Evolutionary conservation across 179 eudicot species (phyloP).

Genomic region (Beta macrorhiza): DNA sequence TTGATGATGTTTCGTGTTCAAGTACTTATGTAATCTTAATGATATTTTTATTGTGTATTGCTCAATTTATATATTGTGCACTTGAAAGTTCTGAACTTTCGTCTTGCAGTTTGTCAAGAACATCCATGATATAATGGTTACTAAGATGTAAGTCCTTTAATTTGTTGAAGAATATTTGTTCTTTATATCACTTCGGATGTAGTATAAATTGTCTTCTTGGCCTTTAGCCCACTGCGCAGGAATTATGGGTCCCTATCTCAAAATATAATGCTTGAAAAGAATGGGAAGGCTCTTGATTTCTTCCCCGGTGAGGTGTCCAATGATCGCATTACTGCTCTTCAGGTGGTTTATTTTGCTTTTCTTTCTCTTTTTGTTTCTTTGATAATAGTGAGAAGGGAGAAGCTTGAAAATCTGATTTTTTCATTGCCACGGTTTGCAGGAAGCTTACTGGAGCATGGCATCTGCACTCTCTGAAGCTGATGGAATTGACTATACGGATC

Average conservation of each 20-base stretch:
- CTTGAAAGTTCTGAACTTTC: constrained; percentile 3
- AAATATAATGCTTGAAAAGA: constrained; percentile 76
- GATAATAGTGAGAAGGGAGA: neutral
- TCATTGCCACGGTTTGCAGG: constrained; percentile 38
- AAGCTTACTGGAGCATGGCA: constrained; percentile 89
- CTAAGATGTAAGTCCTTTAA: constrained; percentile 70
- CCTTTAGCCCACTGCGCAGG: constrained; percentile 41
- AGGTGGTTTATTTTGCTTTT: constrained; percentile 41
- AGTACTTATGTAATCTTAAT: neutral
- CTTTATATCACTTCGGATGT: constrained; percentile 11
- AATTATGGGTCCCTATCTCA: constrained; percentile 38
- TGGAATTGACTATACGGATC: constrained; percentile 91
- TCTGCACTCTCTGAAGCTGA: constrained; percentile 92
- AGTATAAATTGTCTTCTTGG: constrained; percentile 16
- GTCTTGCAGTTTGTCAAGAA: constrained; percentile 76
- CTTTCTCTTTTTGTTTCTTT: neutral
- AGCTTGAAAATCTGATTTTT: neutral
- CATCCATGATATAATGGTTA: constrained; percentile 80
- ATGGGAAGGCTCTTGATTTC: constrained; percentile 71
- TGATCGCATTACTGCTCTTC: constrained; percentile 73
- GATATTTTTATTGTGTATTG: neutral
- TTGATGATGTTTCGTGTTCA: neutral
- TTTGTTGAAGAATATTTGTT: constrained; percentile 11
- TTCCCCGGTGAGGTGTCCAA: constrained; percentile 73
- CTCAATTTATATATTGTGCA: neutral